Evolutionary conservation across 2,329 filamentous ascomycete species (phyloP).

Genomic region (Alternaria gaisen): DNA sequence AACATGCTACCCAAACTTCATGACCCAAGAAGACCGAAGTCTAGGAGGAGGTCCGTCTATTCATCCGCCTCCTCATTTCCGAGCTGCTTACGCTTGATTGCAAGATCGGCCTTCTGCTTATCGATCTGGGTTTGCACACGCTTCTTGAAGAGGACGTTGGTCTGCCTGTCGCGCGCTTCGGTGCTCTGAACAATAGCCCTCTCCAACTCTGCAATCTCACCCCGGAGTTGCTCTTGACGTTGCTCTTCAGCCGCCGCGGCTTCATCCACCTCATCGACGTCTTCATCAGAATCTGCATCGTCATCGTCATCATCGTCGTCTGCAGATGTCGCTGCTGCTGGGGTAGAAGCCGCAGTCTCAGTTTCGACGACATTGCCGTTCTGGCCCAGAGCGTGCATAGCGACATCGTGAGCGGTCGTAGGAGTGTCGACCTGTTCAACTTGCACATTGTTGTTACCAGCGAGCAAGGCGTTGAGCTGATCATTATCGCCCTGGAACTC

Average conservation of each 20-base stretch:
- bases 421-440: slow-evolving; percentile 45
- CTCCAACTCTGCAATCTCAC: slow-evolving; percentile 65
- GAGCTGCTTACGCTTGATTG: slow-evolving; percentile 62
- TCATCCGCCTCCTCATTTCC: slow-evolving; percentile 39
- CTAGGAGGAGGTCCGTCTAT: not conserved
- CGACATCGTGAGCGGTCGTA: slow-evolving; percentile 48
- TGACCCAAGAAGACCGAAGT: not conserved
- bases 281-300: slow-evolving; percentile 52
- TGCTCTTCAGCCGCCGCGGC: slow-evolving; percentile 59
- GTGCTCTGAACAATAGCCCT: slow-evolving; percentile 57
- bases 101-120: slow-evolving; percentile 57
- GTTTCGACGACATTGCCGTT: slow-evolving; percentile 38
- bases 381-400: slow-evolving; percentile 49
- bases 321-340: slow-evolving; percentile 44
- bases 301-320: slow-evolving; percentile 58
- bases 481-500: slow-evolving; percentile 41
- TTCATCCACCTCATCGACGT: slow-evolving; percentile 59
- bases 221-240: slow-evolving; percentile 55
- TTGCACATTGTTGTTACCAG: slow-evolving; percentile 37
- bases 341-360: slow-evolving; percentile 45
- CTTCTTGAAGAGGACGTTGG: slow-evolving; percentile 60
- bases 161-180: slow-evolving; percentile 54
- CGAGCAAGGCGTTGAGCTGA: slow-evolving; percentile 45
- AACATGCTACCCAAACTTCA: not conserved
- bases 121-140: slow-evolving; percentile 60